Base-by-base conservation (phyloP, 371 early-diverging fungal species). In the Mortierella sp. region DNA sequence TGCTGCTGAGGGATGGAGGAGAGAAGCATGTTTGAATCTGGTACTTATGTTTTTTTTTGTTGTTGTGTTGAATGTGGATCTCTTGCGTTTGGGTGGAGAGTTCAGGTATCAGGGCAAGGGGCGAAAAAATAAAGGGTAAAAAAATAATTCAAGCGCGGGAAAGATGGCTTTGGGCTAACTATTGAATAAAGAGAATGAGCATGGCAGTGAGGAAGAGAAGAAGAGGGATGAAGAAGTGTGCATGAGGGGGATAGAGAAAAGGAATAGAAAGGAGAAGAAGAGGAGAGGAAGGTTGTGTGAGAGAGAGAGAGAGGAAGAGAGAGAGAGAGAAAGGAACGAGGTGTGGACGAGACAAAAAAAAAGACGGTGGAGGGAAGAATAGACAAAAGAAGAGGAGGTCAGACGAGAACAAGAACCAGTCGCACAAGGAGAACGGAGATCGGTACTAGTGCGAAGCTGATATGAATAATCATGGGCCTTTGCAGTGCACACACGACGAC, bases 1-100 rank as follows among this genome's bases (percentile, higher is more conserved):
- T 83, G 83, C 74, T 83, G 83, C 43, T 65, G 84, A 63, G 78
- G 84, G 32, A 75, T 75, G 71, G 85, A 79, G 35, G 85, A 84
- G 76, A 84, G 85, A 35, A 84, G 81, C 85, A 84, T 81, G 68
- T 46, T 70, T 72, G 43, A 43, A 27, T 48, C 43, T 29, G 44
- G 38, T 16, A 27, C 12, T 2, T 18, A 16, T 46, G 43, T 27
- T 46, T 14, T 35, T 55, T 38, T 65, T 51, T 51, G 14, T 49
- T 38, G 49, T 44, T 24, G 48, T 49, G 51, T 68, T 44, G 70
- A 75, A 75, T 75, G 75, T 60, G 76, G 76, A 70, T 70, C 65
- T 48, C 41, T 49, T 55, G 32, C 35, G 54, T 41, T 56, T 72
- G 54, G 4, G 18, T 7, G 21, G n/a, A 41, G 16, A 21, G 51